Conservation (phyloP, 495 filamentous ascomycete species). For the Tuber melanosporum region DNA sequence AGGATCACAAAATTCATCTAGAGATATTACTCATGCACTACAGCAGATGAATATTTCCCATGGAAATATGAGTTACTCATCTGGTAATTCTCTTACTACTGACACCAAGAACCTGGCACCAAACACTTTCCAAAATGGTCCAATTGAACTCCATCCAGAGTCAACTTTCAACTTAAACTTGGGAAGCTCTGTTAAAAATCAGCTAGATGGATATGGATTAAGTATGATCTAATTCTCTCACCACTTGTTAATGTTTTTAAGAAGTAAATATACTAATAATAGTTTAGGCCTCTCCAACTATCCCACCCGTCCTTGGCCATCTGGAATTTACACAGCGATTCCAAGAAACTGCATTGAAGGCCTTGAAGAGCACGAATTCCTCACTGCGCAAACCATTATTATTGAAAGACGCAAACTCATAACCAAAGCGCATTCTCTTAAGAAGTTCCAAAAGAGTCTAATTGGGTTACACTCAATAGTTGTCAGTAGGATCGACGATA, state of each 20-base stretch:
- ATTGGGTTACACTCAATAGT: not conserved
- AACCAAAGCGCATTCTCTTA: not conserved
- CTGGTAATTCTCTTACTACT: not conserved
- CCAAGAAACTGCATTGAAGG: not conserved
- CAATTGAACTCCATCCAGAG: no score
- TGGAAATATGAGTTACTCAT: not conserved
- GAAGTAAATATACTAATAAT: no score
- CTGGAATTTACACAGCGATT: not conserved
- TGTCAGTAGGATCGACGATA: not conserved
- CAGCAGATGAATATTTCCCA: not conserved
- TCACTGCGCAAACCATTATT: not conserved
- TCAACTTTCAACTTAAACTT: not conserved
- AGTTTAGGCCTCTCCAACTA: not conserved
- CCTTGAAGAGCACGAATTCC: not conserved
- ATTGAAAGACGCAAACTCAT: not conserved
- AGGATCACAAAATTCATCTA: not conserved
- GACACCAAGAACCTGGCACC: no score
- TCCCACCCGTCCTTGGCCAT: not conserved
- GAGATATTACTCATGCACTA: accelerated
- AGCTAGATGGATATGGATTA: not conserved
- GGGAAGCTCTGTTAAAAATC: not conserved
- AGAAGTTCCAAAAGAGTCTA: not conserved
- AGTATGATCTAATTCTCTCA: not conserved
- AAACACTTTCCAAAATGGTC: no score
- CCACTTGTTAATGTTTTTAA: no score